Conservation (phyloP, 768 basidiomycete genomes). For the Myochromella boudieri region DNA sequence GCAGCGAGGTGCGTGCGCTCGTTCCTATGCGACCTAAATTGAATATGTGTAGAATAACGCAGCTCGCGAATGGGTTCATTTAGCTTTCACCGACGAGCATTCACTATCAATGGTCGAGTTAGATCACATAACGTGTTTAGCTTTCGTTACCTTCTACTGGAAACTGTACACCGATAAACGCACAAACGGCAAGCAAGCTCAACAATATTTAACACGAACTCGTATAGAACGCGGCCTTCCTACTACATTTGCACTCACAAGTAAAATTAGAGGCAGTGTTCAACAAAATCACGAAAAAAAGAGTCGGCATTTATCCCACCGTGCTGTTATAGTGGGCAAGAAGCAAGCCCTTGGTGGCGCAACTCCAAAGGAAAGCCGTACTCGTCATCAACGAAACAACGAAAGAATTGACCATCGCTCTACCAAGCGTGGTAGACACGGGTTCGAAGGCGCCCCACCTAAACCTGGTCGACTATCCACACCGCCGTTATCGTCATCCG, state of each 20-base stretch:
- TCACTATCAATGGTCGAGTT: too few relatives aligned
- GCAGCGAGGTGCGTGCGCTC: slow-evolving; percentile 4
- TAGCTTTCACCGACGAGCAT: slow-evolving; percentile 17
- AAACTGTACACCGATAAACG: slow-evolving; percentile 12
- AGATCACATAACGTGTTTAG: slow-evolving; percentile 10
- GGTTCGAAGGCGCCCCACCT: too few relatives aligned
- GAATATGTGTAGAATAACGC: slow-evolving; percentile 7
- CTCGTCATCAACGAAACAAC: background rate
- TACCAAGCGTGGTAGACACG: background rate
- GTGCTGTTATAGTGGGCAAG: background rate
- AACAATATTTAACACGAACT: slow-evolving; percentile 14
- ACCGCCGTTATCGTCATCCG: too few relatives aligned
- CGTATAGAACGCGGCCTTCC: slow-evolving; percentile 13
- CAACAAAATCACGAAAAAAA: background rate
- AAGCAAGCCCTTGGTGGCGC: background rate
- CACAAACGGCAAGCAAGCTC: slow-evolving; percentile 6
- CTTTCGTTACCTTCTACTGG: slow-evolving; percentile 25
- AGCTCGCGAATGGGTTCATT: slow-evolving; percentile 13
- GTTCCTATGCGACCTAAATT: too few relatives aligned
- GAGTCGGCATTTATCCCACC: background rate
- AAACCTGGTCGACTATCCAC: too few relatives aligned
- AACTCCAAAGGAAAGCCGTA: background rate
- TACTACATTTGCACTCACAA: background rate
- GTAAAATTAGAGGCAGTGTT: background rate
- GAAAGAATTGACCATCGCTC: background rate